Evolutionary conservation across 176 grass and related monocot genomes (phyloP).

Genomic region (Oryza rufipogon): DNA sequence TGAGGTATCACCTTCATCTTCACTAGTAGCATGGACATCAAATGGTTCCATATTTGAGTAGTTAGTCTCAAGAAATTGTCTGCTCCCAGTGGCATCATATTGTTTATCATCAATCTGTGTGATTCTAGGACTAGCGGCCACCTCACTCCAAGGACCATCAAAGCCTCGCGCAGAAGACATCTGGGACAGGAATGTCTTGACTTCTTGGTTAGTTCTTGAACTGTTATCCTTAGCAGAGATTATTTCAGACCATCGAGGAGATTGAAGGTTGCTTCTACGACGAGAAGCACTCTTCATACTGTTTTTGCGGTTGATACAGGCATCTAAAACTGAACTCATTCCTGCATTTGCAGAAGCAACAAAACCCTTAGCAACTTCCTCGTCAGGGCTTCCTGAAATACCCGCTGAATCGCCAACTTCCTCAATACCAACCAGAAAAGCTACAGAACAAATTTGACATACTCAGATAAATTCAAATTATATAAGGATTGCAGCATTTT

Average conservation of each 20-base stretch:
- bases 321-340: conserved; percentile 20
- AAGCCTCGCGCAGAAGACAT: conserved; percentile 56
- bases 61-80: conserved; percentile 60
- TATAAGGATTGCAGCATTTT: conserved; percentile 37
- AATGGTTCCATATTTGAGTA: conserved; percentile 67
- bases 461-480: conserved; percentile 48
- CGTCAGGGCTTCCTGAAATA: conserved; percentile 37
- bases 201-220: conserved; percentile 75
- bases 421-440: conserved; percentile 48
- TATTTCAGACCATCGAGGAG: conserved; percentile 83
- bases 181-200: conserved; percentile 81
- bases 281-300: conserved; percentile 35
- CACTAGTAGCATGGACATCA: conserved; percentile 61
- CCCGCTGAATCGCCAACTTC: conserved; percentile 27
- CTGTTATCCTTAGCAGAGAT: conserved; percentile 70
- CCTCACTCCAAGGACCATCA: conserved; percentile 46
- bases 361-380: conserved; percentile 34
- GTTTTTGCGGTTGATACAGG: conserved; percentile 36
- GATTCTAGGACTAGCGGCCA: conserved; percentile 52
- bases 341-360: conserved; percentile 31
- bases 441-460: conserved; percentile 41
- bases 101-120: conserved; percentile 61
- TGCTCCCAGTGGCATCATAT: conserved; percentile 46
- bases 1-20: conserved; percentile 67
- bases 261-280: conserved; percentile 46